These are phyloP conservation scores for Venturia carpophila DNA, from an alignment of 2,329 filamentous ascomycete genomes.

Conservation along the genomic window DNA sequence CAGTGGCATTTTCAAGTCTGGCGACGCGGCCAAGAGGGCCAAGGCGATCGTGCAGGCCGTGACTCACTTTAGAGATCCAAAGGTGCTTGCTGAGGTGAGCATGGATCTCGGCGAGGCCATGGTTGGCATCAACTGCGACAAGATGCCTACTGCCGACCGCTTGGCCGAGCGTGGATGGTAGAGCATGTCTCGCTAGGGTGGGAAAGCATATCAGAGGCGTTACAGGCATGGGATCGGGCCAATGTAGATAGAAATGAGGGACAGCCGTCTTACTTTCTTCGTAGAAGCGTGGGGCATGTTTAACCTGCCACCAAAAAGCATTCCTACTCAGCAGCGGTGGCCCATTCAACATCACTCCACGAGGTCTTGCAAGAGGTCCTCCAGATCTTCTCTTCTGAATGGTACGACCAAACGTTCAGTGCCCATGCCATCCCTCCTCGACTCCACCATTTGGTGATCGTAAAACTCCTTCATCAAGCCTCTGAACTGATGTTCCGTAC, in stretches of 20 bases:
- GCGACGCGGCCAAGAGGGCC: conserved; percentile 80
- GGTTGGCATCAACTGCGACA: conserved; percentile 84
- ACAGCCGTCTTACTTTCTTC: not conserved
- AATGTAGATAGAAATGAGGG: not conserved
- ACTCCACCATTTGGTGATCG: conserved; percentile 95
- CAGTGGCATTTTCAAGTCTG: conserved; percentile 94
- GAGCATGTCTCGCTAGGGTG: conserved; percentile 12
- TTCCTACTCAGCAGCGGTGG: not conserved
- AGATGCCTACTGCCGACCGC: conserved; percentile 71
- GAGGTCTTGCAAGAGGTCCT: conserved; percentile 76
- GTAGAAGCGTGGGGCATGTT: not conserved
- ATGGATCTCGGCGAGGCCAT: conserved; percentile 92
- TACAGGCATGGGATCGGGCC: not conserved
- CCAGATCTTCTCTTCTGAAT: conserved; percentile 79
- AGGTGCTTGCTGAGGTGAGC: conserved; percentile 79
- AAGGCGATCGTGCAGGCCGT: conserved; percentile 92
- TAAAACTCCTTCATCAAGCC: conserved; percentile 95
- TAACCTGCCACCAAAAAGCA: not conserved
- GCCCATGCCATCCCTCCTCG: conserved; percentile 74
- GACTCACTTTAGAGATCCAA: conserved; percentile 79
- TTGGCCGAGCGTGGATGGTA: conserved; percentile 82
- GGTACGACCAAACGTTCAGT: conserved; percentile 81
- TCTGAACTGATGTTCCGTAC: conserved; percentile 90
- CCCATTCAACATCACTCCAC: conserved; percentile 22
- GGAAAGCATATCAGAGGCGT: conserved; percentile 5